Evolutionary conservation across 1,139 yeast species (phyloP).

Genomic region (Suhomyces bolitotheri): DNA sequence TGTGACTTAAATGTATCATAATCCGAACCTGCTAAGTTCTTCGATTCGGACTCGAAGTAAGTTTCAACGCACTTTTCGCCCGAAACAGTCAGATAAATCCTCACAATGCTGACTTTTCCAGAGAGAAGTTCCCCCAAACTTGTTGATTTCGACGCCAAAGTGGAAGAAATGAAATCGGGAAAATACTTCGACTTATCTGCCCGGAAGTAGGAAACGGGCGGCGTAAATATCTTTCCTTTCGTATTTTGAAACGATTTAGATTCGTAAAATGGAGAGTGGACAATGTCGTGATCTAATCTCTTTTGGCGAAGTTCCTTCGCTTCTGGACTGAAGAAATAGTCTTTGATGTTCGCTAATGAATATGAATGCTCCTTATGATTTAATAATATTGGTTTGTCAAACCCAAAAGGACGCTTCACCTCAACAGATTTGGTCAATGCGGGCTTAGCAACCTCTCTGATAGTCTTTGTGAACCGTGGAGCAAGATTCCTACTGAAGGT

Average conservation of each 20-base stretch:
- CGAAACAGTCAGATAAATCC: slow-evolving; percentile 66
- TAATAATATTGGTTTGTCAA: slow-evolving; percentile 32
- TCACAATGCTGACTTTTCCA: slow-evolving; percentile 61
- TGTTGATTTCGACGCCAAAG: slow-evolving; percentile 46
- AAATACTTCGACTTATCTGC: slow-evolving; percentile 76
- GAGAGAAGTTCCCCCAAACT: slow-evolving; percentile 36
- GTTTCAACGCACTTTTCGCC: slow-evolving; percentile 71
- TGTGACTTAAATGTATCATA: slow-evolving; percentile 30
- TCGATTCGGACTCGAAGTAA: slow-evolving; percentile 49
- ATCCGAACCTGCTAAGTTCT: slow-evolving; percentile 37
- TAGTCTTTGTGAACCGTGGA: slow-evolving; percentile 19
- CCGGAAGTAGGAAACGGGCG: slow-evolving; percentile 77
- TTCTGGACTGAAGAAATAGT: slow-evolving; percentile 38
- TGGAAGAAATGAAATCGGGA: slow-evolving; percentile 74
- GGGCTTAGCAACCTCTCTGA: slow-evolving; percentile 21
- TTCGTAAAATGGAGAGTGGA: slow-evolving; percentile 86
- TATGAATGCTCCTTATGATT: slow-evolving; percentile 28
- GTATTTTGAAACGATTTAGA: slow-evolving; percentile 77
- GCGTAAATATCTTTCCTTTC: slow-evolving; percentile 78
- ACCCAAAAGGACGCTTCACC: slow-evolving; percentile 45
- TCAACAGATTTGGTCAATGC: slow-evolving; percentile 19
- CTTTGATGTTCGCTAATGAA: slow-evolving; percentile 23
- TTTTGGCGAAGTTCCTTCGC: slow-evolving; percentile 55
- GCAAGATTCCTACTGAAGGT: slow-evolving; percentile 4
- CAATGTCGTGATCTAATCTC: slow-evolving; percentile 69